Evolutionary conservation across 495 filamentous ascomycete genomes (phyloP), one percentile per base, ranked within the genome.

Genomic region (Trichoderma reesei): DNA sequence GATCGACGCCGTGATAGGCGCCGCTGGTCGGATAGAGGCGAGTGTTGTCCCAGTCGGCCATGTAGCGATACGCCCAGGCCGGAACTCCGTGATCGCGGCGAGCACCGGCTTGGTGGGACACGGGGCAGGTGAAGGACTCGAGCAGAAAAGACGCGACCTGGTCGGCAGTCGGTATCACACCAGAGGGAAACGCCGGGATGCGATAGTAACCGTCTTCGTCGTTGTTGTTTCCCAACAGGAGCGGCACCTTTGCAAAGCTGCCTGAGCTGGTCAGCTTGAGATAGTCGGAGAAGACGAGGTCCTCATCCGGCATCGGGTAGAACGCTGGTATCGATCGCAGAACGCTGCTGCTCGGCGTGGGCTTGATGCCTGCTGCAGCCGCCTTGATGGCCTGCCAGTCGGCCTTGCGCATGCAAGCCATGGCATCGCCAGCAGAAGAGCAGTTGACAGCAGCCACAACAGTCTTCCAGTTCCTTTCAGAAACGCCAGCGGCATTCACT

Each of bases 1-100:
- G 56, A 38, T 85, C 81, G 14, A 69, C 65, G 8, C 75, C 78
- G 67, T 85, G 83, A 63, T 80, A 84, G 1, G 80, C 79, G 5
- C 80, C 80, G 64, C 80, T 76, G n/a, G 61, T 63, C 31, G 67
- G 70, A 64, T 80, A 79, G 14, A 81, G 73, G 10, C 72, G 68
- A 18, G 73, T 67, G 62, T 79, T 82, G 10, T 71, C 64, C 73
- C 74, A 82, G 64, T 79, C 75, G 33, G 70, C 77, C 59, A 75
- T 71, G 65, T 81, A 82, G 48, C 76, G 74, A 63, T 73, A 79
- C 18, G 69, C 74, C 75, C 75, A 82, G 14, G 69, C 66, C 0
- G 79, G 75, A 10, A 75, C 72, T 41, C 65, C 66, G 61, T 70
- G 64, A 9, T 31, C 59, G 51, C 60, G 56, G 13, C 77, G 73